These are phyloP conservation scores for Raddia distichophylla DNA, from an alignment of 176 grass and related monocot genomes.

Conservation along the genomic window DNA sequence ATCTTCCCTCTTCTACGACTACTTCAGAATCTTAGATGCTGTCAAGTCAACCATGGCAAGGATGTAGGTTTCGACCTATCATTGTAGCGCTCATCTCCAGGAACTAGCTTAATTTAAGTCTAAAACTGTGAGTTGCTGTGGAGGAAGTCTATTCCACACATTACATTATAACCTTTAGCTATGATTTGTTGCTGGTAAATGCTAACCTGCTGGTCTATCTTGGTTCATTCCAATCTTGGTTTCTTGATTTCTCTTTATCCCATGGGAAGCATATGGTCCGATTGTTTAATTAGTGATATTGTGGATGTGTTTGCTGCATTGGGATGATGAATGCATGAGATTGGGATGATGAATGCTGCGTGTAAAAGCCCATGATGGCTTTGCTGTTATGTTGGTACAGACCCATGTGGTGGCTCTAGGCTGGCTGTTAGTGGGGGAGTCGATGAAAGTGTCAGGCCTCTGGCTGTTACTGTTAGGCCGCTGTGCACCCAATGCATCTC, in stretches of 20 bases:
- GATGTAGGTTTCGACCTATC: slow-evolving; percentile 19
- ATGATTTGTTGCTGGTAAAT: slow-evolving; percentile 34
- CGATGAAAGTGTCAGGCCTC: too few relatives aligned
- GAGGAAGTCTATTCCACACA: background rate
- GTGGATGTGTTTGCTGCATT: background rate
- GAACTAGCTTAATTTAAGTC: background rate
- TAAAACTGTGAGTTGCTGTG: background rate
- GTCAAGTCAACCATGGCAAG: slow-evolving; percentile 57
- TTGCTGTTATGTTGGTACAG: background rate
- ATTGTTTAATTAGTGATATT: background rate
- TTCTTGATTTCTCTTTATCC: background rate
- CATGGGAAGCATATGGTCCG: background rate
- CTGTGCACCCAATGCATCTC: too few relatives aligned
- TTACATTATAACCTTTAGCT: slow-evolving; percentile 12
- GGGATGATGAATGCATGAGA: background rate
- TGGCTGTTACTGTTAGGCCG: too few relatives aligned
- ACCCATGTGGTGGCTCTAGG: too few relatives aligned
- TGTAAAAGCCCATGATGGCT: background rate
- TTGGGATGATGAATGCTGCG: background rate
- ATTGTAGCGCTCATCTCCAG: slow-evolving; percentile 5
- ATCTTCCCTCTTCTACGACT: slow-evolving; percentile 74
- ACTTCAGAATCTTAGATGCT: slow-evolving; percentile 65
- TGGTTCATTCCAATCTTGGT: slow-evolving; percentile 6
- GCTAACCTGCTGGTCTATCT: background rate
- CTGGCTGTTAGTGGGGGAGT: too few relatives aligned